Evolutionary conservation across 495 filamentous ascomycete species (phyloP), one percentile per base, ranked within the genome.

Genomic region (Gamarada debralockiae): DNA sequence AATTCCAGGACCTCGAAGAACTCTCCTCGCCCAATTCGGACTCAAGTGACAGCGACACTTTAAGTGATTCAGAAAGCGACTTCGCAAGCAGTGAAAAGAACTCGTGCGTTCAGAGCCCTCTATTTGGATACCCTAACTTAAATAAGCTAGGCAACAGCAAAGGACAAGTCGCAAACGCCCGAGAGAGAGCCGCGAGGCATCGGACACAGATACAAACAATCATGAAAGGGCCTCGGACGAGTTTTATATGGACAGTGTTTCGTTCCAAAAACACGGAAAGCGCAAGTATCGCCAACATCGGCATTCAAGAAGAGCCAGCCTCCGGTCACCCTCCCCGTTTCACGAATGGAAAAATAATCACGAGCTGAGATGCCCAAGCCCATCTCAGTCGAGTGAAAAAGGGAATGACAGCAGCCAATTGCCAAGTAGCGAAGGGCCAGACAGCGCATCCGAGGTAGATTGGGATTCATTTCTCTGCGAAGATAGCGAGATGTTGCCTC

Each of bases 401-500:
- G n/a, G n/a, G n/a, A n/a, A 34, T 34, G n/a, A 8, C n/a, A n/a
- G 31, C n/a, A 34, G 31, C 31, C 31, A 37, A 37, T 36, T 37
- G 31, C 29, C 27, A 37, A 38, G 27, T 18, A 49, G 46, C 46
- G 21, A 14, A 17, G n/a, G 31, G 31, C 31, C 46, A 14, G 46
- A 49, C 17, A 49, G 46, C 18, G 46, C 46, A 1, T 49, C 29
- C 3, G 46, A 49, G 3, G 14, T 49, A 12, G 46, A 49, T 49
- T 49, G 46, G 46, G 46, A 49, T 8, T 49, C 29, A 5, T 49
- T 37, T 22, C 46, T 49, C 22, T 38, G 31, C 18, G 46, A 49
- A 4, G 33, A 38, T 36, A 34, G 8, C 31, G 46, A 49, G n/a
- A 36, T 49, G 27, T 49, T 49, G 17, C 31, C 46, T 38, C 25